A percentile compares a stretch with the other conserved stretches of the same genome.
Conservation (phyloP, 352 stramenopile genomes). For the Blastocystis sp. region DNA sequence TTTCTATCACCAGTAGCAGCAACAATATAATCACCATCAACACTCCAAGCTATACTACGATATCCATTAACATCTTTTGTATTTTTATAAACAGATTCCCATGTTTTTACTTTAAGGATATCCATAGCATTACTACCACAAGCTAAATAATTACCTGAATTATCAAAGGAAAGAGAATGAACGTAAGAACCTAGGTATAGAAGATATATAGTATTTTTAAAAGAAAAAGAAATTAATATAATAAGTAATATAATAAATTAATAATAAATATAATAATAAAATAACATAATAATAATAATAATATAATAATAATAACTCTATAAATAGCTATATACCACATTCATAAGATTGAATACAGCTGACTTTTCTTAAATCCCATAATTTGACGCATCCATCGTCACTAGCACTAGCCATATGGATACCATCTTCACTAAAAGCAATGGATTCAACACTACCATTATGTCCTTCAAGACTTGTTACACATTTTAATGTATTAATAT, state of each 20-base stretch:
- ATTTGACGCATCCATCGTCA: slow-evolving; percentile 55
- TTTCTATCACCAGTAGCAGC: no score
- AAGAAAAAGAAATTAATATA: no score
- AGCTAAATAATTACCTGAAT: slow-evolving; percentile 34
- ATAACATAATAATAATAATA: no score
- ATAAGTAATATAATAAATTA: no score
- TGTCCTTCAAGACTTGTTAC: slow-evolving; percentile 65
- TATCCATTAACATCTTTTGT: slow-evolving; percentile 2
- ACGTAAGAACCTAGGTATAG: slow-evolving; percentile 10
- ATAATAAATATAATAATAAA: no score
- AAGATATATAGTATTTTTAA: no score
- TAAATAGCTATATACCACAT: no score
- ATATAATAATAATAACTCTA: no score
- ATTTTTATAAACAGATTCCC: background rate
- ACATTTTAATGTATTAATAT: slow-evolving; percentile 61
- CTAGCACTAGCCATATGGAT: slow-evolving; percentile 68
- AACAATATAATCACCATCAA: no score
- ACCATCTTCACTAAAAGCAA: slow-evolving; percentile 78
- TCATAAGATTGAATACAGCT: slow-evolving; percentile 51
- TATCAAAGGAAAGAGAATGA: slow-evolving; percentile 32
- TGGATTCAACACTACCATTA: slow-evolving; percentile 49
- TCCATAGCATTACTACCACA: background rate
- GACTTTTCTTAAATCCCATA: slow-evolving; percentile 77
- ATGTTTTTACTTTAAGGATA: slow-evolving; percentile 12
- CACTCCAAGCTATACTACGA: background rate